Evolutionary conservation across 2,329 filamentous ascomycete genomes (phyloP), one percentile per base, ranked within the genome.

Genomic region (Pyricularia pennisetigena): DNA sequence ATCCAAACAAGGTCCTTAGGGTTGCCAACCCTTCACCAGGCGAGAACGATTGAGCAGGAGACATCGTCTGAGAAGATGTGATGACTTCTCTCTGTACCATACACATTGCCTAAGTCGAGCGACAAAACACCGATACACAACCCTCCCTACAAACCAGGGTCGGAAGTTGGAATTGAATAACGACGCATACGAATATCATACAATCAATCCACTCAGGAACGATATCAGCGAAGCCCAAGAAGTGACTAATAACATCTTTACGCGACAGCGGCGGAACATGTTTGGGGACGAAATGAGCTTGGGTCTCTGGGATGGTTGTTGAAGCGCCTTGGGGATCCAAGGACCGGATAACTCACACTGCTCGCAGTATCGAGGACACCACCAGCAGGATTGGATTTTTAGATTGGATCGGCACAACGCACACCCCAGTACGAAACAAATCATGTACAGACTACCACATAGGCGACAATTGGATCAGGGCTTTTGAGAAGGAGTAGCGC

Each of bases 11-110:
- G 72, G 85, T 89, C 8, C 79, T 90, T n/a, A 81, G 87, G 71
- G 86, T 86, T 9, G 86, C 81, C 32, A 90, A 90, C 72, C 86
- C 87, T 3, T 86, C 89, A 72, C 85, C 85, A 0, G 77, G 76
- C 63, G n/a, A 66, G 28, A 66, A 28, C n/a, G 64, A 66, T 35
- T 66, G 35, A 54, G 14, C 7, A 3, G n/a, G n/a, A 23, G 3
- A 23, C 2, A 59, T 12, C 8, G n/a, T 24, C 23, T 23, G 54
- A 59, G 23, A 61, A 14, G 57, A 61, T 26, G 10, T 12, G 14
- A 23, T 26, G 57, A 61, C n/a, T 61, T 26, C 54, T 61, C 57
- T 49, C 41, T 49, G 57, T 61, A 26, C 23, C 10, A 61, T 61
- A 26, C 49, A 61, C 23, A 26, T 26, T 61, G 26, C 57, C n/a